A percentile compares a stretch with the other conserved stretches of the same genome.
phyloP scores from a whole-genome alignment of 257 asterid species.

The Orobanche coerulescens region DNA sequence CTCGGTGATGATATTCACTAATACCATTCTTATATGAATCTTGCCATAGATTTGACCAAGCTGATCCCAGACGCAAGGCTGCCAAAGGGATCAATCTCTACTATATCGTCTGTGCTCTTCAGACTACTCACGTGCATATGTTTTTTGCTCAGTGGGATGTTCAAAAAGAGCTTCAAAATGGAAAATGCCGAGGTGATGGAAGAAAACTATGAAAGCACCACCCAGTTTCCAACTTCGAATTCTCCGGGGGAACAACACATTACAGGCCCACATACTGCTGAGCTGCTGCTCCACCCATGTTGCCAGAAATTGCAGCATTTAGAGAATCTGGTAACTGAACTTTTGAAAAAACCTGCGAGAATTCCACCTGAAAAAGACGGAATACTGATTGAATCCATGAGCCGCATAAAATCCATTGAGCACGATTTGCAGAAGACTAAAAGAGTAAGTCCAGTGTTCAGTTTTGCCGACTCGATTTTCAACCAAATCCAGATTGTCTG shows the following conservation, averaged over 20 bases:
- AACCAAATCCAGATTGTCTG: too few relatives aligned
- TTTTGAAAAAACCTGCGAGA: conserved; percentile 60
- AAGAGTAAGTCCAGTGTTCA: conserved; percentile 37
- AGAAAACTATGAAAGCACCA: conserved; percentile 25
- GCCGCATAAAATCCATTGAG: conserved; percentile 82
- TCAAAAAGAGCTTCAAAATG: conserved; percentile 31
- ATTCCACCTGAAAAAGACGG: conserved; percentile 85
- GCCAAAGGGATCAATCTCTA: conserved; percentile 29
- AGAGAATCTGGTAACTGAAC: conserved; percentile 63
- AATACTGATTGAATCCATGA: conserved; percentile 74
- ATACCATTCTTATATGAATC: neutral
- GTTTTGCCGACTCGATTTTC: too few relatives aligned
- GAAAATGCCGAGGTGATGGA: conserved; percentile 21
- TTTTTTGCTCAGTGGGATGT: conserved; percentile 33
- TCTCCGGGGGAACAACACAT: conserved; percentile 28
- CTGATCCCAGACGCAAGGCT: conserved; percentile 29
- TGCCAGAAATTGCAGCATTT: conserved; percentile 77
- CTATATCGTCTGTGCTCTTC: conserved; percentile 29
- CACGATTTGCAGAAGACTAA: conserved; percentile 79
- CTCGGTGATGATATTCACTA: too few relatives aligned
- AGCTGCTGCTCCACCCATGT: conserved; percentile 59
- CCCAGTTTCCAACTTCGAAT: conserved; percentile 25
- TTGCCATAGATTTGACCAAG: conserved; percentile 36
- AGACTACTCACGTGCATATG: conserved; percentile 48
- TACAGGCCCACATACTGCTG: conserved; percentile 29